A percentile compares a stretch with the other conserved stretches of the same genome.
Evolutionary conservation across 1,284 basidiomycete genomes (phyloP).

Genomic region (Austroboletus novae-zelandiae): DNA sequence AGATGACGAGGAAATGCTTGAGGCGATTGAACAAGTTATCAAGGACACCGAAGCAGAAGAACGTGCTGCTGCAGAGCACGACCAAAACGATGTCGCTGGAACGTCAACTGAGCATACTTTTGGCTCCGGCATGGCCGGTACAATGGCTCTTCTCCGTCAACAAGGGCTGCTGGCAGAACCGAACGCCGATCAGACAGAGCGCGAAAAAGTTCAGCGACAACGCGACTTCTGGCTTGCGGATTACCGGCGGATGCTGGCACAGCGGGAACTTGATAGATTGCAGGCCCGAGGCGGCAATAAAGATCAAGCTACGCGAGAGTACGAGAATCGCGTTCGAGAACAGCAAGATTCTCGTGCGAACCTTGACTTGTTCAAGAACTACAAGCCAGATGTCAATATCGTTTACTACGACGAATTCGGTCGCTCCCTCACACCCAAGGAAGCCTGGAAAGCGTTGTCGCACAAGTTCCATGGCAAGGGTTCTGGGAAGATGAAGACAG

Average conservation of each 20-base stretch:
- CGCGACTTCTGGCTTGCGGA: conserved; percentile 91
- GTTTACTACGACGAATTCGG: conserved; percentile 98
- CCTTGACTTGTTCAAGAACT: conserved; percentile 85
- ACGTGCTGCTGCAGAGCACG: conserved; percentile 35
- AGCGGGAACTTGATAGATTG: conserved; percentile 78
- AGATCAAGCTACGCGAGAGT: conserved; percentile 93
- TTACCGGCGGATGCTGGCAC: conserved; percentile 70
- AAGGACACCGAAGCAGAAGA: conserved; percentile 59
- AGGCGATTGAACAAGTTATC: conserved; percentile 68
- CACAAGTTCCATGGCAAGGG: conserved; percentile 98
- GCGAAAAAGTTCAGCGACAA: conserved; percentile 81
- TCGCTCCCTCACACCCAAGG: conserved; percentile 85
- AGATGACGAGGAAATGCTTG: conserved; percentile 69
- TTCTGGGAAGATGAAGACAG: conserved; percentile 90
- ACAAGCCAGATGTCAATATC: conserved; percentile 97
- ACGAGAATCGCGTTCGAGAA: conserved; percentile 90
- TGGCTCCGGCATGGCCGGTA: conserved; percentile 82
- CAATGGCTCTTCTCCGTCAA: conserved; percentile 84
- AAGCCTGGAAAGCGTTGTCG: conserved; percentile 94
- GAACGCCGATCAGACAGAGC: conserved; percentile 66
- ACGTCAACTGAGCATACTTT: conserved; percentile 74
- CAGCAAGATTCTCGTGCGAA: conserved; percentile 85
- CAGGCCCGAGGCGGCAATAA: conserved; percentile 78
- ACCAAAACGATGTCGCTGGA: conserved; percentile 42
- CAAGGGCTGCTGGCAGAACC: conserved; percentile 84